Conservation (phyloP, 805 yeast species). For the Saitoella complicata region DNA sequence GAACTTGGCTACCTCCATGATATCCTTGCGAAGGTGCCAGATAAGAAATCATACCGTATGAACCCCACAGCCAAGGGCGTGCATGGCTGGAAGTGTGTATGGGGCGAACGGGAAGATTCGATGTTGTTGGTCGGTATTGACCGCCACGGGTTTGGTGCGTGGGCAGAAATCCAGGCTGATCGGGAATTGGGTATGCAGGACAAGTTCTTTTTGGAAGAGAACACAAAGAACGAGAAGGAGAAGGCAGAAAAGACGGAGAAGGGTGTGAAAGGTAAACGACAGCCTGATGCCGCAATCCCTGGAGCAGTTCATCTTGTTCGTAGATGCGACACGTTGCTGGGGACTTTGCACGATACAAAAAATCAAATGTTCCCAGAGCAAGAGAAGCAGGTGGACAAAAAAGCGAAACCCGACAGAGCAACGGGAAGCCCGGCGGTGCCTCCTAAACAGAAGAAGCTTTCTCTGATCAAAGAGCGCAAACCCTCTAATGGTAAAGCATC, state of each 20-base stretch:
- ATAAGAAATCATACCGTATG: constrained; percentile 40
- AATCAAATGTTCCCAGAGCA: constrained; percentile 1
- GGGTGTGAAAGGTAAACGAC: constrained; percentile 15
- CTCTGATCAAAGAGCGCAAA: neutral
- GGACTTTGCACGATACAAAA: constrained; percentile 12
- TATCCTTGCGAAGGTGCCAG: constrained; percentile 23
- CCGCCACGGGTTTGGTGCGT: constrained; percentile 91
- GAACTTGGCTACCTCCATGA: constrained; percentile 57
- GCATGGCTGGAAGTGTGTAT: constrained; percentile 77
- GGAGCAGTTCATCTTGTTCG: constrained; percentile 85
- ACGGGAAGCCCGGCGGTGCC: constrained; percentile 9
- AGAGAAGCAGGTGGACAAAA: constrained; percentile 12
- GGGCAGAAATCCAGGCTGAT: constrained; percentile 90
- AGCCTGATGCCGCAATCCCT: constrained; percentile 31
- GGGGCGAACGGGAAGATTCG: constrained; percentile 74
- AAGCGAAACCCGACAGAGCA: constrained; percentile 12
- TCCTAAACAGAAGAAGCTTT: neutral
- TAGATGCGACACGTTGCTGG: constrained; percentile 72
- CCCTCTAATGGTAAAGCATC: neutral
- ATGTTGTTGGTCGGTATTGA: constrained; percentile 72
- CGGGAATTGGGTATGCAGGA: constrained; percentile 76
- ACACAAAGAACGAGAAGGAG: constrained; percentile 35
- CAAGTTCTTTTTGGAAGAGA: constrained; percentile 55
- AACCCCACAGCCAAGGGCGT: constrained; percentile 58
- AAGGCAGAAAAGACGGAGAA: constrained; percentile 11